These are phyloP conservation scores for Thielaviopsis ethacetica DNA, from an alignment of 2,329 filamentous ascomycete genomes.

Conservation along the genomic window DNA sequence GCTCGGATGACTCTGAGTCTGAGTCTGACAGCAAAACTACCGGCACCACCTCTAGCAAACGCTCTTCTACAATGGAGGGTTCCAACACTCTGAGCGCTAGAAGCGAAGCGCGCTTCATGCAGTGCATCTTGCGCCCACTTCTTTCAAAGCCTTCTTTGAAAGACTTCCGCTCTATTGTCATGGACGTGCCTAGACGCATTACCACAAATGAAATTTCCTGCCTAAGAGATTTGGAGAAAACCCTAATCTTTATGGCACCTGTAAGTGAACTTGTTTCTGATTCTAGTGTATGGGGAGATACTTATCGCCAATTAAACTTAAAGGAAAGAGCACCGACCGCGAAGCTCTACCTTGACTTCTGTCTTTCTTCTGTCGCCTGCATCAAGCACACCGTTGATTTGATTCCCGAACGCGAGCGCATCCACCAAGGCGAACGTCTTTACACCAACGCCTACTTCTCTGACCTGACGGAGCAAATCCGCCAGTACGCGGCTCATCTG, in stretches of 20 bases:
- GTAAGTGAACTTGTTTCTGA: constrained; percentile 57
- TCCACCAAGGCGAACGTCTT: constrained; percentile 66
- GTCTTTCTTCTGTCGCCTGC: constrained; percentile 76
- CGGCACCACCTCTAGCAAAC: not conserved
- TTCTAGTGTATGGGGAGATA: constrained; percentile 41
- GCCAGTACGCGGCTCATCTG: constrained; percentile 74
- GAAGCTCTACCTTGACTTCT: constrained; percentile 66
- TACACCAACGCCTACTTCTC: constrained; percentile 96
- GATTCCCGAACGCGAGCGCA: constrained; percentile 73
- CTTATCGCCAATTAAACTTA: constrained; percentile 53
- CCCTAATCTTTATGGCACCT: constrained; percentile 74
- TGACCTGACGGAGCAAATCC: constrained; percentile 87
- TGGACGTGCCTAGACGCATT: constrained; percentile 65
- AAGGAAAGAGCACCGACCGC: constrained; percentile 65
- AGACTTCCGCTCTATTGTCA: constrained; percentile 64
- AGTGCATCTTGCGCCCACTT: constrained; percentile 63
- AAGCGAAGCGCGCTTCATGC: constrained; percentile 45
- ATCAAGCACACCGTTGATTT: constrained; percentile 79
- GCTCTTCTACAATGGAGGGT: not conserved
- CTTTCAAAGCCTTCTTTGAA: constrained; percentile 56
- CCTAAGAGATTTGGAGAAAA: constrained; percentile 88
- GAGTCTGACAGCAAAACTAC: constrained; percentile 5
- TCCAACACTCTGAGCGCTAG: constrained; percentile 5
- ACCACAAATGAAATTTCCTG: constrained; percentile 74
- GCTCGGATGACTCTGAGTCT: constrained; percentile 9